Evolutionary conservation across 257 asterid species (phyloP).

Genomic region (Jacaranda copaia): DNA sequence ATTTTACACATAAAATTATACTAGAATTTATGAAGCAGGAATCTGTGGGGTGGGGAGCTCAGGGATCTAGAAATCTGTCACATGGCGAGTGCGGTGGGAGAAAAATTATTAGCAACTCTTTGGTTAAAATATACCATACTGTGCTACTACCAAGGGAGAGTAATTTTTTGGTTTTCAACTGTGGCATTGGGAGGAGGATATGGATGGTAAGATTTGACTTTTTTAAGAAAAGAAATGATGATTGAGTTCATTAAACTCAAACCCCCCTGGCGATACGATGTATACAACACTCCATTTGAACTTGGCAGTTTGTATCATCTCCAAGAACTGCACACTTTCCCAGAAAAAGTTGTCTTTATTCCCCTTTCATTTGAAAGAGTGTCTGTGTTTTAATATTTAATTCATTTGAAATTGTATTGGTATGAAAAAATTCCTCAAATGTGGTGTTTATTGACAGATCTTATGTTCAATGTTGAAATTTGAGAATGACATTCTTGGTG

Average conservation of each 20-base stretch:
- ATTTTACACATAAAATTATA: neutral
- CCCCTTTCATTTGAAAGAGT: no score
- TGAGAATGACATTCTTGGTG: neutral
- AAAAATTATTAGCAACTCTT: slow-evolving; percentile 4
- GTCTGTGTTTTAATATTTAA: no score
- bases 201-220: neutral
- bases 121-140: neutral
- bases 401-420: neutral
- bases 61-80: slow-evolving; percentile 55
- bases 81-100: slow-evolving; percentile 60
- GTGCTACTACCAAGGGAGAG: neutral
- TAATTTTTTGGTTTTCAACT: neutral
- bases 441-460: neutral
- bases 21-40: slow-evolving; percentile 14
- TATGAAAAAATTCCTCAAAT: neutral
- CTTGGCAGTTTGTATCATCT: neutral
- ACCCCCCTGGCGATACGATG: slow-evolving; percentile 29
- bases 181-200: slow-evolving; percentile 7
- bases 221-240: slow-evolving; percentile 34
- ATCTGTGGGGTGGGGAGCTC: slow-evolving; percentile 44
- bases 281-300: neutral
- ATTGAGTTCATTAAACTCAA: slow-evolving; percentile 45
- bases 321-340: neutral
- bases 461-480: neutral
- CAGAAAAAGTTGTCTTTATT: neutral